Evolutionary conservation across 2,329 filamentous ascomycete genomes (phyloP).

Genomic region (Nigrospora oryzae): DNA sequence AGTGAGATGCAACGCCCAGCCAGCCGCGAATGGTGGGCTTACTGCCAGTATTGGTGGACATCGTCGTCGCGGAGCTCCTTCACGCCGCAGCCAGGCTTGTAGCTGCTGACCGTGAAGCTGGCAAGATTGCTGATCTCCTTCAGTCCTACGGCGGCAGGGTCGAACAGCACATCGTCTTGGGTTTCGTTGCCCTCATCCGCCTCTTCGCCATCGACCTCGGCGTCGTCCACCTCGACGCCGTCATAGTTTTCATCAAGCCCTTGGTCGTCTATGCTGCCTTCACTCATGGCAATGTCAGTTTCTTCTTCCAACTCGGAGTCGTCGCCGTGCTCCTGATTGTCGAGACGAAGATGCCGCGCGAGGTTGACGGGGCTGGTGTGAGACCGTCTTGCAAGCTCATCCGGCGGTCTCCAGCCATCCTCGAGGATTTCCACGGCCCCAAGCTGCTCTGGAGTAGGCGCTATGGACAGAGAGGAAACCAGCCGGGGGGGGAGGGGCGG

Average conservation of each 20-base stretch:
- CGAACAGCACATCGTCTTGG: conserved; percentile 32
- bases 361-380: neutral
- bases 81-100: conserved; percentile 73
- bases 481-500: neutral
- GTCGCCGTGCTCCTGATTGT: neutral
- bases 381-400: neutral
- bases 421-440: neutral
- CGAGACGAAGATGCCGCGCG: neutral
- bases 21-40: conserved; percentile 18
- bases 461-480: neutral
- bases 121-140: conserved; percentile 82
- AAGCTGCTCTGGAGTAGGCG: neutral
- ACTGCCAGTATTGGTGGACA: conserved; percentile 72
- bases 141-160: conserved; percentile 48
- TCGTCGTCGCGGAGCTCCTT: conserved; percentile 69
- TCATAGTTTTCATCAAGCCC: conserved; percentile 14
- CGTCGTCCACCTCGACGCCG: conserved; percentile 17
- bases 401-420: neutral
- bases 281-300: conserved; percentile 3
- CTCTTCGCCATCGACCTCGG: conserved; percentile 17
- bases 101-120: conserved; percentile 73
- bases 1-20: neutral
- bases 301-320: conserved; percentile 9
- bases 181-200: conserved; percentile 19
- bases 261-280: conserved; percentile 3